Conservation (phyloP, 2,329 filamentous ascomycete genomes). For the Fusarium redolens region DNA sequence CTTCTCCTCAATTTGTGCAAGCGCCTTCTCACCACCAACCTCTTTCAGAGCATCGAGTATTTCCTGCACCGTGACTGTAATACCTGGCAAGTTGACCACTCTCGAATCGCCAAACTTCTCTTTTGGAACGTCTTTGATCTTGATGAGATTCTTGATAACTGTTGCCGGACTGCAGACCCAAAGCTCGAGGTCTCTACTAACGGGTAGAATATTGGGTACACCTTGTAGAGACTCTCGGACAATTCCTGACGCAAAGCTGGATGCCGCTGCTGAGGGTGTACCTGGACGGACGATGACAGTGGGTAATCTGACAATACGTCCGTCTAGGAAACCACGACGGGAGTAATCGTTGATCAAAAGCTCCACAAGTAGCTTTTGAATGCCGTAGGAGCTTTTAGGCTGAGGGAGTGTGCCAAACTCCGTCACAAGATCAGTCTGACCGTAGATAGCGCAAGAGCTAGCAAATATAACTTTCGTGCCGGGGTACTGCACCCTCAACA, state of each 20-base stretch:
- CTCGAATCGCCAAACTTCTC: constrained; percentile 53
- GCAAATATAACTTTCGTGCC: constrained; percentile 68
- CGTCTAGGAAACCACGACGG: constrained; percentile 66
- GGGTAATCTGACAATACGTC: constrained; percentile 66
- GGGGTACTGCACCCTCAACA: constrained; percentile 56
- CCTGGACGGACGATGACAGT: constrained; percentile 71
- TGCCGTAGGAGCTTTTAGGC: constrained; percentile 69
- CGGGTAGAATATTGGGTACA: constrained; percentile 57
- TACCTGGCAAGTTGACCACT: constrained; percentile 63
- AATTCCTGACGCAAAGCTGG: constrained; percentile 70
- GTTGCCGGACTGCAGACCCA: constrained; percentile 65
- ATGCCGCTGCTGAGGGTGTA: constrained; percentile 69
- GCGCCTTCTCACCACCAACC: constrained; percentile 59
- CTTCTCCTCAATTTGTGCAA: constrained; percentile 58
- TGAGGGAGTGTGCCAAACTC: constrained; percentile 49
- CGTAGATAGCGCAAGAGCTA: constrained; percentile 71
- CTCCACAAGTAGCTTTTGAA: constrained; percentile 71
- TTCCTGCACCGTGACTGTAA: constrained; percentile 63
- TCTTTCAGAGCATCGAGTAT: constrained; percentile 62
- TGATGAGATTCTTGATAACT: constrained; percentile 60
- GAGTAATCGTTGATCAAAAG: constrained; percentile 49
- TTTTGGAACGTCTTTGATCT: constrained; percentile 54
- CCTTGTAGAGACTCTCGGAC: constrained; percentile 66
- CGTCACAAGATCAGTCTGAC: constrained; percentile 42
- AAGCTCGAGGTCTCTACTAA: constrained; percentile 57